Base-by-base conservation (phyloP, 2,329 filamentous ascomycete genomes). In the Penicillium occitanis region DNA sequence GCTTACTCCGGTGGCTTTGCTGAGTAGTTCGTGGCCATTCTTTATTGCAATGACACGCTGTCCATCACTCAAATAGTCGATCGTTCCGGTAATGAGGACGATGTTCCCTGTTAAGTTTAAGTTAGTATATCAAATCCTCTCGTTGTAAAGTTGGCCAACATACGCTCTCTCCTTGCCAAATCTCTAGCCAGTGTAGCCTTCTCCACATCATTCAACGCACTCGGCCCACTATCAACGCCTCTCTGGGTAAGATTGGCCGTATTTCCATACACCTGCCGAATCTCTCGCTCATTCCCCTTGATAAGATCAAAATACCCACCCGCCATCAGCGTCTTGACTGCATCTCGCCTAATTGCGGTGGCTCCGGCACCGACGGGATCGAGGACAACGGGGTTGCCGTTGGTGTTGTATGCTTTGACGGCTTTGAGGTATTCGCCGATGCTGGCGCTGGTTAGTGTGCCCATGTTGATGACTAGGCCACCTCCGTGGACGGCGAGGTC, bases 241-340 rank as follows among this genome's bases (percentile, higher is more conserved):
- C 90, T 88, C 78, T 97, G 94, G 69, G 88, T 86, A 11, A 77
- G 77, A 28, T 75, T 78, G 51, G 85, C 82, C 11, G 62, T 57
- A 11, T 58, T 63, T 50, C 90, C 90, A 46, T 85, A 86, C 0
- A 94, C 88, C 2, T 91, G 88, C 58, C 86, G 83, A 68, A 98
- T 93, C 77, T 98, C 95, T 63, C 90, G 88, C 75, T 96, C 92
- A 78, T 98, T 98, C 59, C 94, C 94, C 76, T 98, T 98, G 78
- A 98, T 93, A 50, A 97, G 83, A 76, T 92, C 88, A 72, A 96
- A 91, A 76, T 91, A 91, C 46, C 92, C 93, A 2, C 83, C 84
- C 0, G 86, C 81, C 73, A 97, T 83, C 44, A 98, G 86, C 1
- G 84, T 84, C 66, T 87, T 87, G 33, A 94, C 87, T 0, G 92